Evolutionary conservation across 352 stramenopile species (phyloP), one percentile per base, ranked within the genome.

Genomic region (Stramenopiles sp.): DNA sequence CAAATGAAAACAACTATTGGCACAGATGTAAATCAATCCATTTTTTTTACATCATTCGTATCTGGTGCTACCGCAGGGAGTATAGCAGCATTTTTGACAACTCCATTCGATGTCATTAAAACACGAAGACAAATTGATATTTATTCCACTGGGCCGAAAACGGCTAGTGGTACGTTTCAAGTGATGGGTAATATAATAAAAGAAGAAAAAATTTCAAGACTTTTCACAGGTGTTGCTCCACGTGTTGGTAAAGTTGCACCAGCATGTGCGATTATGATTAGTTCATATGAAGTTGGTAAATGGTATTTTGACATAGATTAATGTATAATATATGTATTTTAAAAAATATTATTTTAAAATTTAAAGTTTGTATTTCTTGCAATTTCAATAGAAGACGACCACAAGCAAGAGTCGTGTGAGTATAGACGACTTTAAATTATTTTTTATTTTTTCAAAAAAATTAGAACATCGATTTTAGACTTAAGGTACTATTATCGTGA

Each of bases 91-190:
- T 90, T 87, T 6, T 81, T 92, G 30, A 98, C 93, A 38, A 98
- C 93, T 1, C 93, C 94, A 0, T 96, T 97, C 79, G 94, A 98
- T 84, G 91, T 98, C 63, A 88, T 97, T 63, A 98, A 98, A 84
- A 98, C 93, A 32, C 84, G 95, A 30, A 86, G 91, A 80, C 90
- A 94, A 80, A 88, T 94, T 20, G 53, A 69, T 69, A 69, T 69
- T 27, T 69, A 23, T 27, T 27, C 20, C 20, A 27, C 20, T 23
- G 53, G 53, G 27, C 53, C 53, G 27, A 69, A 69, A 27, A n/a
- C n/a, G n/a, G n/a, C n/a, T n/a, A n/a, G n/a, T n/a, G 53, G 53
- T 20, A 69, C 53, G 53, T 69, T 69, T 69, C 20, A 69, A 69
- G 20, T 69, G 53, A 27, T 27, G 27, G 20, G 20, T 23, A 69